Percentiles rank a stretch among this genome's conserved stretches.
Evolutionary conservation across 768 basidiomycete species (phyloP).

Genomic region (Ramaria sp.): DNA sequence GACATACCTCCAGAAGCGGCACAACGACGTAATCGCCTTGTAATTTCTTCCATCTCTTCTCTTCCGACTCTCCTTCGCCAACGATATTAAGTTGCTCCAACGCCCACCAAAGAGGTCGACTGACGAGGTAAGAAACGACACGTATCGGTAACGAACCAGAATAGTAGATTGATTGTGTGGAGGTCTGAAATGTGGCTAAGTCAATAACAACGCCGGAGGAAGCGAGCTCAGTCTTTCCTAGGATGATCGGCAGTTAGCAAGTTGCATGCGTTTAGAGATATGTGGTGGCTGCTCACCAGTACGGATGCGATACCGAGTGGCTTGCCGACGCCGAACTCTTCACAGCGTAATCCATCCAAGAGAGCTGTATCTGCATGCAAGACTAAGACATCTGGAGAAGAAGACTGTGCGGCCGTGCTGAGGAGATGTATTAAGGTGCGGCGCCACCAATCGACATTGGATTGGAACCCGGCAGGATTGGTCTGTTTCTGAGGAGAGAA

Average conservation of each 20-base stretch:
- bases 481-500: slow-evolving; percentile 74
- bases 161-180: slow-evolving; percentile 53
- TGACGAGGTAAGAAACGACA: slow-evolving; percentile 59
- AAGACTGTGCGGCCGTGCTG: slow-evolving; percentile 41
- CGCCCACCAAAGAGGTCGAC: slow-evolving; percentile 80
- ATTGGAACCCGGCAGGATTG: slow-evolving; percentile 71
- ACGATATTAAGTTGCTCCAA: slow-evolving; percentile 69
- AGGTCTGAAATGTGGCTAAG: slow-evolving; percentile 41
- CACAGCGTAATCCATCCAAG: slow-evolving; percentile 48
- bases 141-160: slow-evolving; percentile 58
- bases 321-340: slow-evolving; percentile 50
- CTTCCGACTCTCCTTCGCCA: slow-evolving; percentile 34
- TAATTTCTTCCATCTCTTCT: slow-evolving; percentile 40
- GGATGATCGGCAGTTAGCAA: not conserved
- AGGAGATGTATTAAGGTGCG: slow-evolving; percentile 50
- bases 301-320: slow-evolving; percentile 62
- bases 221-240: slow-evolving; percentile 53
- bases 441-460: slow-evolving; percentile 86
- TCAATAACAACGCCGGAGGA: slow-evolving; percentile 33
- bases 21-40: slow-evolving; percentile 67
- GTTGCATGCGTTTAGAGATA: not conserved
- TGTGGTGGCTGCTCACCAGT: slow-evolving; percentile 43
- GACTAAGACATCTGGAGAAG: slow-evolving; percentile 39
- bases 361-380: slow-evolving; percentile 44
- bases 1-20: slow-evolving; percentile 41